These are phyloP conservation scores for Monosporozyma aerobia DNA, from an alignment of 805 yeast genomes.

Conservation along the genomic window DNA sequence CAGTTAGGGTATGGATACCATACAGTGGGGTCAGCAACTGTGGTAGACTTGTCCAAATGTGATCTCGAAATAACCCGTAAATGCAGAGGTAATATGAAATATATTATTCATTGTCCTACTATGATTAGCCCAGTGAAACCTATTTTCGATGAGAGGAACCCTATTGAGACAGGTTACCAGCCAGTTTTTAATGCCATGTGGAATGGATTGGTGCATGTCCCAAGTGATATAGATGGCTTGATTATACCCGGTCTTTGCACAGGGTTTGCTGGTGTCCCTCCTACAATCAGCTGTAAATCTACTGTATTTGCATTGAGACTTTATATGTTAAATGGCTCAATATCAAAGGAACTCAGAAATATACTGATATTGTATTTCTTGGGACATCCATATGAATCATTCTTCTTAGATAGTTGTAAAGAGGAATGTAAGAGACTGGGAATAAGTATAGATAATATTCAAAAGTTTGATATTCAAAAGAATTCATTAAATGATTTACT, in stretches of 20 bases:
- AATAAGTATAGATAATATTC: conserved; percentile 9
- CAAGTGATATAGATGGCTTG: conserved; percentile 16
- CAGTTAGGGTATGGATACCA: conserved; percentile 17
- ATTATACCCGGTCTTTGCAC: conserved; percentile 28
- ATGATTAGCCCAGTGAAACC: conserved; percentile 22
- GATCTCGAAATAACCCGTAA: not conserved
- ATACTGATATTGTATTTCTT: conserved; percentile 23
- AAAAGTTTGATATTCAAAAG: conserved; percentile 11
- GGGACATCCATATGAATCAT: conserved; percentile 17
- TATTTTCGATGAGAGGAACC: conserved; percentile 8
- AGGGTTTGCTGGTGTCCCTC: conserved; percentile 28
- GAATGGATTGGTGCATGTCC: conserved; percentile 17
- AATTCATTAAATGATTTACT: conserved; percentile 15
- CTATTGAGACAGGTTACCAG: conserved; percentile 18
- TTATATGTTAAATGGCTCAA: conserved; percentile 9
- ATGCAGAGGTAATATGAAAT: conserved; percentile 9
- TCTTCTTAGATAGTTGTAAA: conserved; percentile 11
- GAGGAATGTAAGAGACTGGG: conserved; percentile 17
- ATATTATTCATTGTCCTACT: conserved; percentile 28
- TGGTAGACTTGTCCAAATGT: conserved; percentile 14
- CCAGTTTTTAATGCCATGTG: conserved; percentile 26
- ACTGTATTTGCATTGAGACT: conserved; percentile 25
- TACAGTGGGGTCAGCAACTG: conserved; percentile 20
- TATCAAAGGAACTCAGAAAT: conserved; percentile 18
- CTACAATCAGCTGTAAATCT: conserved; percentile 18